Evolutionary conservation across 495 filamentous ascomycete genomes (phyloP).

Genomic region (Talaromyces adpressus): DNA sequence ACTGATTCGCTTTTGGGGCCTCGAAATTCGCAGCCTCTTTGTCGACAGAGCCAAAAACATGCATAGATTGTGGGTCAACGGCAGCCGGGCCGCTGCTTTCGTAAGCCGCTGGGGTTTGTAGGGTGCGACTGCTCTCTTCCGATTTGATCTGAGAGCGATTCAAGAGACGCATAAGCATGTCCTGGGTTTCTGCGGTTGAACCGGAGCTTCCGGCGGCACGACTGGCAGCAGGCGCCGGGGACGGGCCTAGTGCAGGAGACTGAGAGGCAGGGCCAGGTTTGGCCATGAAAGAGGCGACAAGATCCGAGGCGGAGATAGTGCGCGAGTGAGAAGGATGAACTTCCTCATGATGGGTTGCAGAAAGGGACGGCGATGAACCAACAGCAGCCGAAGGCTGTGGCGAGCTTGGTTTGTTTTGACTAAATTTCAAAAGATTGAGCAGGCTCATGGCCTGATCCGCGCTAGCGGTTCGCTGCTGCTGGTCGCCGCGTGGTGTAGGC

Average conservation of each 20-base stretch:
- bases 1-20: slow-evolving; percentile 12
- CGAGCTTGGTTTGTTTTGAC: slow-evolving; percentile 34
- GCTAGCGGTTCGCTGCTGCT: slow-evolving; percentile 30
- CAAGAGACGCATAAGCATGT: slow-evolving; percentile 59
- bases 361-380: slow-evolving; percentile 26
- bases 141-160: slow-evolving; percentile 46
- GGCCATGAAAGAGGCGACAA: slow-evolving; percentile 54
- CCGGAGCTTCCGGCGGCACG: slow-evolving; percentile 12
- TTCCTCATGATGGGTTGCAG: slow-evolving; percentile 30
- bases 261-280: slow-evolving; percentile 20
- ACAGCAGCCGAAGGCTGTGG: slow-evolving; percentile 25
- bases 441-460: slow-evolving; percentile 62
- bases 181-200: slow-evolving; percentile 49
- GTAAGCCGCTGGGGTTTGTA: slow-evolving; percentile 5
- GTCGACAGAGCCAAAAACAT: slow-evolving; percentile 29
- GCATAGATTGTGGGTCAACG: slow-evolving; percentile 23
- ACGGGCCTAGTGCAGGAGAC: slow-evolving; percentile 9
- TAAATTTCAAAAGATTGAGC: slow-evolving; percentile 84
- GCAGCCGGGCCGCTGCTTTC: slow-evolving; percentile 4
- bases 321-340: slow-evolving; percentile 38
- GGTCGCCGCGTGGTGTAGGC: slow-evolving; percentile 33
- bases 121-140: slow-evolving; percentile 7
- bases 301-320: slow-evolving; percentile 54
- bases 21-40: slow-evolving; percentile 20
- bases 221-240: slow-evolving; percentile 17